These are phyloP conservation scores for Saccharomycopsis lassenensis DNA, from an alignment of 805 yeast genomes.

Conservation along the genomic window DNA sequence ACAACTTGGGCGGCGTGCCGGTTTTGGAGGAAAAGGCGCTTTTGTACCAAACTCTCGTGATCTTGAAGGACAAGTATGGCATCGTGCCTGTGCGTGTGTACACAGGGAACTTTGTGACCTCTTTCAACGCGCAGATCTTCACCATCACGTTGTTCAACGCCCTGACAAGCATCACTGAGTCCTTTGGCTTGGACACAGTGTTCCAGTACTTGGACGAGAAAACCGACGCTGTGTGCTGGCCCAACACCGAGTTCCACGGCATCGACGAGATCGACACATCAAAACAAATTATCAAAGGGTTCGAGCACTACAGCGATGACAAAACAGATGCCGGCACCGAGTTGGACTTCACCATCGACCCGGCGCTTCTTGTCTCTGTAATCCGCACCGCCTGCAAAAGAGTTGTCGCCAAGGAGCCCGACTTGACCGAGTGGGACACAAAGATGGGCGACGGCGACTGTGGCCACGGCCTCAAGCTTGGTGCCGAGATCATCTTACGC, in stretches of 20 bases:
- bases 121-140: constrained; percentile 87
- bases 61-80: constrained; percentile 39
- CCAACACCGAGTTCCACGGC: constrained; percentile 5
- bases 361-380: constrained; percentile 18
- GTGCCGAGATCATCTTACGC: constrained; percentile 25
- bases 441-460: constrained; percentile 95
- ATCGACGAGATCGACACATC: background rate
- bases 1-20: constrained; percentile 87
- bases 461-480: constrained; percentile 79
- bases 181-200: constrained; percentile 20
- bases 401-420: constrained; percentile 60
- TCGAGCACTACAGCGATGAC: constrained; percentile 9
- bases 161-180: constrained; percentile 35
- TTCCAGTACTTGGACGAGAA: constrained; percentile 55
- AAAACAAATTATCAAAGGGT: constrained; percentile 3
- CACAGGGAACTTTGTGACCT: constrained; percentile 76
- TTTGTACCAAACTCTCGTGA: constrained; percentile 43
- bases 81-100: constrained; percentile 57
- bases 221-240: constrained; percentile 79
- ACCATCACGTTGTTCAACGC: constrained; percentile 73
- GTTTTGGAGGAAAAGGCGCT: constrained; percentile 67
- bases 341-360: constrained; percentile 2
- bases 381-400: constrained; percentile 40
- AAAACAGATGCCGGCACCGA: background rate
- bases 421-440: constrained; percentile 74